Conservation (phyloP, 305 asterid genomes). For the Fraxinus velutina region DNA sequence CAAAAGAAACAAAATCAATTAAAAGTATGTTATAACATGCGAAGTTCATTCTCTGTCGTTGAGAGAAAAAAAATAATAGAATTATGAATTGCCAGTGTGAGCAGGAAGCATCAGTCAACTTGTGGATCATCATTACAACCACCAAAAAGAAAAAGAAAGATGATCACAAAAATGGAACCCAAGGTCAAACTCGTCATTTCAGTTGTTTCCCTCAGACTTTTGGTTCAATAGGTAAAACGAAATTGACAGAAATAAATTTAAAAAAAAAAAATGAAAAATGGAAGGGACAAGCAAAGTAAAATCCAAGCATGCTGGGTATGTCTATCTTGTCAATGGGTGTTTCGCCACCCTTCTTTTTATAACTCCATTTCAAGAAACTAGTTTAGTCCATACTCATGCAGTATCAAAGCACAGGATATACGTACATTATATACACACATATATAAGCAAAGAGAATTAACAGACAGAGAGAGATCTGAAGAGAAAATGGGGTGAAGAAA, state of each 20-base stretch:
- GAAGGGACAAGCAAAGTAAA: neutral
- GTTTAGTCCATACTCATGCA: neutral
- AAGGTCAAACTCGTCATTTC: conserved; percentile 40
- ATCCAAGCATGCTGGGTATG: neutral
- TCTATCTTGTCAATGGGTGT: neutral
- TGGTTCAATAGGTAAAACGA: neutral
- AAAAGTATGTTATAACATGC: too few species aligned
- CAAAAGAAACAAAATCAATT: too few species aligned
- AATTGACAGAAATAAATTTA: neutral
- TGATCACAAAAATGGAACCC: conserved; percentile 15
- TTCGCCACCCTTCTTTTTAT: neutral
- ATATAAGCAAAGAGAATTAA: conserved; percentile 14
- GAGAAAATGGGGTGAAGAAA: conserved; percentile 29
- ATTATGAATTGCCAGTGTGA: neutral
- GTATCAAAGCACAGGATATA: conserved; percentile 31
- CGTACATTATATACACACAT: neutral
- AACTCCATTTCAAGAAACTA: neutral
- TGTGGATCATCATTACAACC: neutral
- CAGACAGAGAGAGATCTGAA: conserved; percentile 15
- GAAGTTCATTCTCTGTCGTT: neutral
- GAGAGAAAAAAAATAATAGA: neutral
- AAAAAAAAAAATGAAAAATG: neutral
- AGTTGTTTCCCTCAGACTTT: neutral
- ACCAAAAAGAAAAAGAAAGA: conserved; percentile 1
- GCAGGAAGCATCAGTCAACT: neutral